Percentiles rank a stretch among this genome's conserved stretches.
phyloP scores from a whole-genome alignment of 1,139 yeast species.

The Suhomyces bokatorum region DNA sequence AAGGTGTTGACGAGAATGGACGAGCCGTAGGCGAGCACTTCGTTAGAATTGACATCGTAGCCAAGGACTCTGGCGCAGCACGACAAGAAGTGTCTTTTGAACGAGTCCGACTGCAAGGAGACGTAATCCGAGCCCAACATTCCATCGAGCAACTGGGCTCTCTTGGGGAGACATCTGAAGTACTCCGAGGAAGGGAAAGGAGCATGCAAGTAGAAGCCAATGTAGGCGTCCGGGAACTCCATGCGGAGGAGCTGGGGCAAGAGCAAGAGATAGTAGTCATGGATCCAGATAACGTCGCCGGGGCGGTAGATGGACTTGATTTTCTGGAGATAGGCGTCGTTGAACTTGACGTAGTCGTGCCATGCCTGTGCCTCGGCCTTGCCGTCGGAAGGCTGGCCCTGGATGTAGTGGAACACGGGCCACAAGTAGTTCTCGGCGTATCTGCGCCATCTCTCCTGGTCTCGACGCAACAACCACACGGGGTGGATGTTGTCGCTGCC shows the following conservation, averaged over 20 bases:
- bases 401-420: constrained; percentile 94
- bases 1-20: constrained; percentile 69
- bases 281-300: constrained; percentile 95
- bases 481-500: constrained; percentile 66
- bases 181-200: constrained; percentile 98
- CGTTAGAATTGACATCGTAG: constrained; percentile 56
- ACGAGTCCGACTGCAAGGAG: constrained; percentile 83
- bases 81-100: constrained; percentile 86
- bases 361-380: constrained; percentile 76
- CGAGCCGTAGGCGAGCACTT: constrained; percentile 75
- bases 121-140: constrained; percentile 86
- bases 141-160: constrained; percentile 82
- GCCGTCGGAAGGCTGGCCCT: constrained; percentile 66
- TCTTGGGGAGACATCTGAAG: constrained; percentile 81
- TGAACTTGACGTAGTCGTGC: constrained; percentile 87
- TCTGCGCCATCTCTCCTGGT: constrained; percentile 76
- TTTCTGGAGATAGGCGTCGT: constrained; percentile 84
- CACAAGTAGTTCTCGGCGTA: constrained; percentile 90
- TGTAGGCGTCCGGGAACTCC: constrained; percentile 76
- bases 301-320: constrained; percentile 72
- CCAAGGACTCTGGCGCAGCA: constrained; percentile 85
- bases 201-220: constrained; percentile 82
- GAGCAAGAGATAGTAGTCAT: constrained; percentile 83
- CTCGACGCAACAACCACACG: constrained; percentile 77
- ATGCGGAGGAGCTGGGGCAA: constrained; percentile 84